These are phyloP conservation scores for Debaryomyces nepalensis DNA, from an alignment of 1,139 yeast genomes.

Conservation along the genomic window DNA sequence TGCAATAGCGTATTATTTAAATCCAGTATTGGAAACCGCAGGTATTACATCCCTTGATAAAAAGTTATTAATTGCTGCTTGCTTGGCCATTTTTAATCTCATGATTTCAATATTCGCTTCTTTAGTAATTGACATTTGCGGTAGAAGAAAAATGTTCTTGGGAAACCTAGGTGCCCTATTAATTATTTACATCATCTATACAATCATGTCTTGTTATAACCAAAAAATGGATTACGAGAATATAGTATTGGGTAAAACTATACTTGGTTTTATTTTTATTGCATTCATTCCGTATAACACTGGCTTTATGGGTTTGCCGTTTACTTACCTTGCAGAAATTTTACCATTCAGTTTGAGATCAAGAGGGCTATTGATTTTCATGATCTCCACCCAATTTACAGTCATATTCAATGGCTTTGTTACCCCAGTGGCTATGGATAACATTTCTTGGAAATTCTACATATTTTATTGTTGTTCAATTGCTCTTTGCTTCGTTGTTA, in stretches of 20 bases:
- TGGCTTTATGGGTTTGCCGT: slow-evolving; percentile 33
- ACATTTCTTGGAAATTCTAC: slow-evolving; percentile 22
- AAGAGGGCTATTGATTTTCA: slow-evolving; percentile 20
- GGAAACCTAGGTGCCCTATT: too few relatives aligned
- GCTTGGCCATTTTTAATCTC: slow-evolving; percentile 10
- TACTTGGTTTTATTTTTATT: slow-evolving; percentile 41
- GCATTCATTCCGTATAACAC: too few relatives aligned
- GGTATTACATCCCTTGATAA: slow-evolving; percentile 19
- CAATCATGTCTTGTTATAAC: too few relatives aligned
- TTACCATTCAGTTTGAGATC: slow-evolving; percentile 23
- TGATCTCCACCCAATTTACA: slow-evolving; percentile 7
- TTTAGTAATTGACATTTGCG: slow-evolving; percentile 41
- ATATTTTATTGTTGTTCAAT: slow-evolving; percentile 20
- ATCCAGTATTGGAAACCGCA: slow-evolving; percentile 18
- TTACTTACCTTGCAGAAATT: slow-evolving; percentile 41
- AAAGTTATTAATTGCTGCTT: slow-evolving; percentile 21
- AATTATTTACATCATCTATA: too few relatives aligned
- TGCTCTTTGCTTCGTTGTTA: slow-evolving; percentile 14
- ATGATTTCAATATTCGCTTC: slow-evolving; percentile 20
- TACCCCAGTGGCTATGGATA: slow-evolving; percentile 19
- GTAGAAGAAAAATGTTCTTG: slow-evolving; percentile 45
- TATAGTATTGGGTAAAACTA: slow-evolving; percentile 32
- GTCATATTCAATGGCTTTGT: slow-evolving; percentile 16
- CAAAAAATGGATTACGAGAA: slow-evolving; percentile 26
- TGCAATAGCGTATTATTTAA: slow-evolving; percentile 21